These are phyloP conservation scores for Cryptosporidium felis DNA, from an alignment of 169 alveolate species.

Conservation along the genomic window DNA sequence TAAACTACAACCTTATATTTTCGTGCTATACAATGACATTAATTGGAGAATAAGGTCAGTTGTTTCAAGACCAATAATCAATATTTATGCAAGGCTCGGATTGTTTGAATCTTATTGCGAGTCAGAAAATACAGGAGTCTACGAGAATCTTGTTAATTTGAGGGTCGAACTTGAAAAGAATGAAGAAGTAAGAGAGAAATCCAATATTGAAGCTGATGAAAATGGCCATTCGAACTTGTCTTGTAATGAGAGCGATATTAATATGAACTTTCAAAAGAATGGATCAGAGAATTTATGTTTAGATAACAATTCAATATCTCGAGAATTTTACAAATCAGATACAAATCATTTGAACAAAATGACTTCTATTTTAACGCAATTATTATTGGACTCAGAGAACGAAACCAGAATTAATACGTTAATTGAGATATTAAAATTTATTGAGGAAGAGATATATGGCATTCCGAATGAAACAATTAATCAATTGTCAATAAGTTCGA, in stretches of 20 bases:
- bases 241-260: background rate
- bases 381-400: conserved; percentile 13
- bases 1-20: conserved; percentile 17
- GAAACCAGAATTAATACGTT: conserved; percentile 43
- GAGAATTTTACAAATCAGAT: background rate
- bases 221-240: background rate
- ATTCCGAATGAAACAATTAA: background rate
- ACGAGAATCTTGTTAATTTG: background rate
- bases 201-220: background rate
- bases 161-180: background rate
- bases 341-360: background rate
- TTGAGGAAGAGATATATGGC: background rate
- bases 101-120: background rate
- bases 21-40: conserved; percentile 11
- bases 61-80: conserved; percentile 16
- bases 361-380: background rate
- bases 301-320: background rate
- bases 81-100: background rate
- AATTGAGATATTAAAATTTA: background rate
- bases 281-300: background rate
- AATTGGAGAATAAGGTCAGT: conserved; percentile 55
- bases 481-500: background rate
- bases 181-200: background rate
- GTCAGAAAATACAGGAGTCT: background rate
- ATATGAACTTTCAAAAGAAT: background rate